Conservation (phyloP, 2,329 filamentous ascomycete genomes). For the Aureobasidium vineae region DNA sequence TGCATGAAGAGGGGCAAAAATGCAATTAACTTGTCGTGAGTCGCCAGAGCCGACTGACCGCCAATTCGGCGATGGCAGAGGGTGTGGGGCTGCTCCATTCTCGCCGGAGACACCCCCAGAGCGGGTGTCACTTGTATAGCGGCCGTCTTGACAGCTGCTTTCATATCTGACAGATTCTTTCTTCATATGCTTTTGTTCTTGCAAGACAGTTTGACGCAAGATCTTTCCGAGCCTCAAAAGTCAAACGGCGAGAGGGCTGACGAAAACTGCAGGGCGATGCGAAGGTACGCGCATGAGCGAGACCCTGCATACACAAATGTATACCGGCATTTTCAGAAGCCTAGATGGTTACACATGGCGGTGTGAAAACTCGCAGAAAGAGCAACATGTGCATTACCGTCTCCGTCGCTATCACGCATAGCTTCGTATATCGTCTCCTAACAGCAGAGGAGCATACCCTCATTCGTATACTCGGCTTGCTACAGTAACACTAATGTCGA, state of each 20-base stretch:
- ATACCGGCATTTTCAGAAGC: constrained; percentile 9
- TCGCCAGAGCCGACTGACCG: constrained; percentile 14
- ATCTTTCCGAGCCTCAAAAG: constrained; percentile 13
- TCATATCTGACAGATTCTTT: background rate
- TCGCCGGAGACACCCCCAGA: background rate
- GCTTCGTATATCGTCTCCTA: background rate
- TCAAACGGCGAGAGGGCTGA: constrained; percentile 2
- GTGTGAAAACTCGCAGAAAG: constrained; percentile 12
- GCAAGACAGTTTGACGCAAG: background rate
- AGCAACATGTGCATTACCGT: background rate
- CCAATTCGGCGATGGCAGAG: background rate
- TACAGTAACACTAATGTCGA: background rate
- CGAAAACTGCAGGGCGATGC: background rate
- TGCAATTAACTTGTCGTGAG: constrained; percentile 13
- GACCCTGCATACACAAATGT: constrained; percentile 13
- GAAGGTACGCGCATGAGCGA: background rate
- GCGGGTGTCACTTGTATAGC: background rate
- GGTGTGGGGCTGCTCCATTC: constrained; percentile 5
- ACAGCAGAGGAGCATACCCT: background rate
- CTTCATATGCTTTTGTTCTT: background rate
- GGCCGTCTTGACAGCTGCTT: background rate
- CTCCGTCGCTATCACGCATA: constrained; percentile 1
- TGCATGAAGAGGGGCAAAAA: constrained; percentile 16
- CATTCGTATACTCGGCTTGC: background rate
- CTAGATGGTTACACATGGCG: constrained; percentile 19